Evolutionary conservation across 1,284 basidiomycete species (phyloP), one percentile per base, ranked within the genome.

Genomic region (Neonothopanus nambi): DNA sequence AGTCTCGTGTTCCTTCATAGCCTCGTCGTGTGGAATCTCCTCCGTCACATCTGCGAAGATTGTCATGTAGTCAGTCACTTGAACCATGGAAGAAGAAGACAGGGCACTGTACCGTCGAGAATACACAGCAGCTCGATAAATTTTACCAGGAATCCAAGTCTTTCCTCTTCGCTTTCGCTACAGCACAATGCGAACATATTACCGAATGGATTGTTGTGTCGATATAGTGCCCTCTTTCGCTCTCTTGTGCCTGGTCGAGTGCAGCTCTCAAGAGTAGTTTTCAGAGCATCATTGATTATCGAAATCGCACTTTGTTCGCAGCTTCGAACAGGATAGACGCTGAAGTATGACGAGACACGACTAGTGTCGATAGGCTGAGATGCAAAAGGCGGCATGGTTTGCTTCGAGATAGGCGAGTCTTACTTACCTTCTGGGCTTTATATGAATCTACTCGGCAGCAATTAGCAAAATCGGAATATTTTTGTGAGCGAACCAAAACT

Each of bases 91-190:
- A n/a, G n/a, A 21, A 35, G 41, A 24, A 43, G 13, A 3, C 7
- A 26, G 39, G 38, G 43, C 6, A 35, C 57, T 18, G 9, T 30
- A 61, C 61, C 60, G 44, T 63, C 61, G 39, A 63, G 58, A 38
- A 61, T 62, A 54, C 61, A 62, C 46, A 63, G 54, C 51, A 61
- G 54, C 47, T 64, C 60, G 26, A 63, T 49, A 24, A 59, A 52
- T 41, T 61, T 57, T 21, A 61, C 59, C 18, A 59, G 59, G 52
- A 54, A 57, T 41, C 56, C 48, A 23, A 63, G 46, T 30, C 59
- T 59, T 30, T 58, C 55, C 30, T 59, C 55, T 33, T 64, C 57
- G 24, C 57, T 57, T 43, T 59, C 52, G 17, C 41, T 30, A 24
- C 61, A 54, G 36, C 59, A 61, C 15, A 63, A 41, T 0, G 56